phyloP scores from a whole-genome alignment of 768 basidiomycete genomes.

The Amylocystis lapponica region DNA sequence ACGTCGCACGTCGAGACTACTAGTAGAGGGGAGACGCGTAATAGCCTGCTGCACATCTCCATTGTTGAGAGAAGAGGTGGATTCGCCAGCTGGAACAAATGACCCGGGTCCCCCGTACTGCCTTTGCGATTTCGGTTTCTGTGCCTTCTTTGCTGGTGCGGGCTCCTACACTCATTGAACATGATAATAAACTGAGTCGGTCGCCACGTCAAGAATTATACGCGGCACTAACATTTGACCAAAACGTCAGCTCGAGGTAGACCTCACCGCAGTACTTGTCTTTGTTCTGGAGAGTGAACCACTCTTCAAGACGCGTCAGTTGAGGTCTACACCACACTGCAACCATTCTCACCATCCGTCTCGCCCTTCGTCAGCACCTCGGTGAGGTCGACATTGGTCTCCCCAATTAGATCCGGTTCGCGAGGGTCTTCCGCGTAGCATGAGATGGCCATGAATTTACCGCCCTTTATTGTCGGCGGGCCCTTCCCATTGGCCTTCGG shows the following conservation, averaged over 20 bases:
- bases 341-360: constrained; percentile 73
- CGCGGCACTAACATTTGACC: constrained; percentile 69
- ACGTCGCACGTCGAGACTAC: constrained; percentile 28
- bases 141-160: constrained; percentile 63
- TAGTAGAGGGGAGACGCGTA: constrained; percentile 9
- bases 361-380: constrained; percentile 93
- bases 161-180: constrained; percentile 59
- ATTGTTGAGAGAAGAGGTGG: constrained; percentile 18
- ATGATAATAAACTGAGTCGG: not conserved
- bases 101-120: constrained; percentile 78
- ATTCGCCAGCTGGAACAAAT: constrained; percentile 46
- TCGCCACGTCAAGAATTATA: too few relatives aligned
- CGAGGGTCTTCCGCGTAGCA: constrained; percentile 94
- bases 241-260: constrained; percentile 95
- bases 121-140: constrained; percentile 45
- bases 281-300: constrained; percentile 88
- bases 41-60: constrained; percentile 5
- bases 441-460: constrained; percentile 68
- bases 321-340: constrained; percentile 3
- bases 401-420: constrained; percentile 95
- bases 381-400: constrained; percentile 79
- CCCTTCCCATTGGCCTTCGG: constrained; percentile 54
- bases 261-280: constrained; percentile 94
- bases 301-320: constrained; percentile 52
- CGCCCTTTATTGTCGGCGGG: constrained; percentile 56